Base-by-base conservation (phyloP, 257 asterid genomes). In the Ilex aquifolium region DNA sequence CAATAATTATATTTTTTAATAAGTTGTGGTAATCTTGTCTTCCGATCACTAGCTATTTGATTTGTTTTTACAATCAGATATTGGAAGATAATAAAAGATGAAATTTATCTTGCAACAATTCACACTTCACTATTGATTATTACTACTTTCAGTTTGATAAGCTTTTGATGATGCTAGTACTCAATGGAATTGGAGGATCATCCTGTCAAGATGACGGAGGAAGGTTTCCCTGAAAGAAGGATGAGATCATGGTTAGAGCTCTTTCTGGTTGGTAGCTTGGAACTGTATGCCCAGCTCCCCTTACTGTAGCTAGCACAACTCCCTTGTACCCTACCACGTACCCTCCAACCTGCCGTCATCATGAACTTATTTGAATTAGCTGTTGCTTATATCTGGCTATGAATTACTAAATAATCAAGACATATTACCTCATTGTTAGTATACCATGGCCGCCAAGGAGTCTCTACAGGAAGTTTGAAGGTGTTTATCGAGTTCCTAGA, bases 381-480 rank as follows among this genome's bases (percentile, higher is more conserved):
- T 11, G n/a, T 49, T 11, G 14, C 54, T 11, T 15, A 12, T 12
- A 49, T 49, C 17, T 0, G 14, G 5, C 17, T 6, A 49, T 11
- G 14, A 12, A 11, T 49, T 6, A 49, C 54, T 3, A n/a, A 49
- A 49, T 15, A 49, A n/a, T 3, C 14, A 12, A 49, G 4, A 15
- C 1, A n/a, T 21, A 53, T 32, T 72, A 76, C 77, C 75, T 76
- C 81, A 13, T 53, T 62, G 13, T 75, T 68, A 17, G 56, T 32
- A 64, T 80, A 63, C 90, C 90, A 83, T 0, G 86, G 76, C 21
- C 74, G 64, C 82, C 84, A 83, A 29, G 79, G 74, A 56, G 76
- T 73, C 56, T 69, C 72, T 31, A 77, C 68, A 7, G 75, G 55
- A 58, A 65, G 0, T 15, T 32, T 63, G 5, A 83, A 69, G 50